Percentiles rank a stretch among this genome's conserved stretches.
Evolutionary conservation across 495 filamentous ascomycete genomes (phyloP).

Genomic region (Talaromyces nanjingensis): DNA sequence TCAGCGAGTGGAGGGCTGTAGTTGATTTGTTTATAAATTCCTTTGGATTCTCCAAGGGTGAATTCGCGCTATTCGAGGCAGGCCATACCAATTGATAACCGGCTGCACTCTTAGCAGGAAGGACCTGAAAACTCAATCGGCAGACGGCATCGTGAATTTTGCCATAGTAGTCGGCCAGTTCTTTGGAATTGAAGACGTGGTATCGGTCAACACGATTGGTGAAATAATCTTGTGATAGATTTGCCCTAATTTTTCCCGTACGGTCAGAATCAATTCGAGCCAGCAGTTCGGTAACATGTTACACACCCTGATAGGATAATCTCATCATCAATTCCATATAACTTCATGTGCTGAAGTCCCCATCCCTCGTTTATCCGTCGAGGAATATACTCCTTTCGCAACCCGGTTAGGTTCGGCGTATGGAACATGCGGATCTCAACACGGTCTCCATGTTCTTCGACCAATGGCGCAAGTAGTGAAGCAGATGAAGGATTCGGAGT

Average conservation of each 20-base stretch:
- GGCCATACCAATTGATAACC: constrained; percentile 80
- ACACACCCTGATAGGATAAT: constrained; percentile 84
- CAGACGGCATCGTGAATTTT: constrained; percentile 69
- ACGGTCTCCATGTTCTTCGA: constrained; percentile 79
- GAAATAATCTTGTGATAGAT: constrained; percentile 92
- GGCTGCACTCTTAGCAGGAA: constrained; percentile 47
- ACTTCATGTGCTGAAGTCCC: constrained; percentile 98
- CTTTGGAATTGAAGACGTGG: constrained; percentile 74
- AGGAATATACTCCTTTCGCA: constrained; percentile 76
- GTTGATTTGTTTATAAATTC: constrained; percentile 64
- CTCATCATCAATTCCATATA: constrained; percentile 94
- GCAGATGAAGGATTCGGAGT: constrained; percentile 82
- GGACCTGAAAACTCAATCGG: constrained; percentile 72
- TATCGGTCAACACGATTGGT: constrained; percentile 93
- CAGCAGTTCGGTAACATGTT: background rate
- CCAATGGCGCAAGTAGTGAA: constrained; percentile 74
- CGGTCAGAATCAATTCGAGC: constrained; percentile 7
- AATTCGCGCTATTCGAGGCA: constrained; percentile 58
- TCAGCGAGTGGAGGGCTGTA: constrained; percentile 54
- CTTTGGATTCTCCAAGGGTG: constrained; percentile 62
- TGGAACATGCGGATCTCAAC: constrained; percentile 97
- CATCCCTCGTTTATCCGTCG: constrained; percentile 94
- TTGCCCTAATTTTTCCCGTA: constrained; percentile 51
- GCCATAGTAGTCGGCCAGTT: constrained; percentile 77
- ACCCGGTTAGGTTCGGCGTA: constrained; percentile 87